Evolutionary conservation across 1,139 yeast species (phyloP).

Genomic region (Geotrichum candidum): DNA sequence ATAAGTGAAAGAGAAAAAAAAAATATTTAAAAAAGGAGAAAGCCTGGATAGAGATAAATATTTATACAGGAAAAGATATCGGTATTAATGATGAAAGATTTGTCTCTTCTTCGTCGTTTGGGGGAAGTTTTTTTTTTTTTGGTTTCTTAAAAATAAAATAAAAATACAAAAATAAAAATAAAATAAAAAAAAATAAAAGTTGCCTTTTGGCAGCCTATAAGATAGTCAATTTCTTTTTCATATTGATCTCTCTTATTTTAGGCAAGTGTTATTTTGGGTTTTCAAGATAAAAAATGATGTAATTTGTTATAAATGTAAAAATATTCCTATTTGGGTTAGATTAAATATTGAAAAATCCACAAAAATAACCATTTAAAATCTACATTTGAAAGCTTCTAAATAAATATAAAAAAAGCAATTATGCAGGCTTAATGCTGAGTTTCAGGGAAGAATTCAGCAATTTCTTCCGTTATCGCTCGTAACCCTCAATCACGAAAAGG

Average conservation of each 20-base stretch:
- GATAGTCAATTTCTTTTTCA: background rate
- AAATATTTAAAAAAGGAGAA: too few relatives aligned
- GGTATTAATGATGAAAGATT: background rate
- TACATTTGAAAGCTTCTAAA: background rate
- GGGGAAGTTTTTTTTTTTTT: background rate
- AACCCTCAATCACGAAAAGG: too few relatives aligned
- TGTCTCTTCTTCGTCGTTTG: background rate
- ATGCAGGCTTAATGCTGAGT: too few relatives aligned
- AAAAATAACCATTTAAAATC: background rate
- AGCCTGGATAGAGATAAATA: background rate
- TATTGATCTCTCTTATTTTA: background rate
- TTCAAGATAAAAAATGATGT: background rate
- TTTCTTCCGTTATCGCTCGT: background rate
- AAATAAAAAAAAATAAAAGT: too few relatives aligned
- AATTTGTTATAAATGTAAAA: too few relatives aligned
- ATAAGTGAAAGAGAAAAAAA: too few relatives aligned
- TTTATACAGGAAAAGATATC: background rate
- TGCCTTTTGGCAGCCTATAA: background rate
- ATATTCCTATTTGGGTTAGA: background rate
- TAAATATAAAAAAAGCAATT: background rate
- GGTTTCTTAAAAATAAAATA: too few relatives aligned
- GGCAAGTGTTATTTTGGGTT: background rate
- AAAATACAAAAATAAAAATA: too few relatives aligned
- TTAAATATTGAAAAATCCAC: background rate
- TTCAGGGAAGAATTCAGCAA: too few relatives aligned